Percentiles rank a stretch among this genome's conserved stretches.
These are phyloP conservation scores for Stagonosporopsis tanaceti DNA, from an alignment of 2,329 filamentous ascomycete genomes.

Conservation along the genomic window DNA sequence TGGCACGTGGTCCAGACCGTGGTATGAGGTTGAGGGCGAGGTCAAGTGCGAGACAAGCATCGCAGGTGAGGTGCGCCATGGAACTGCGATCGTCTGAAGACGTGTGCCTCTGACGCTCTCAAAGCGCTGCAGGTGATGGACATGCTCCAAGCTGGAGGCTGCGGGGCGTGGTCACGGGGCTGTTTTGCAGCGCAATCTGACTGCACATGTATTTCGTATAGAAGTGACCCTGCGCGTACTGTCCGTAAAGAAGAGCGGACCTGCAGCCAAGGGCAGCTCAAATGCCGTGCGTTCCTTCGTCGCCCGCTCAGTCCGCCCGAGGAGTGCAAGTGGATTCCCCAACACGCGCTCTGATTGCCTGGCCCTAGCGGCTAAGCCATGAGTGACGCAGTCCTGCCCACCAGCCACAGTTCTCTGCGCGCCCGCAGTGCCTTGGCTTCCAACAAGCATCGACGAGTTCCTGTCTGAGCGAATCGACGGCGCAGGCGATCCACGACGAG, in stretches of 20 bases:
- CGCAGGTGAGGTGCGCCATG: constrained; percentile 4
- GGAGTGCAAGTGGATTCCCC: constrained; percentile 8
- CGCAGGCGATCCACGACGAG: constrained; percentile 19
- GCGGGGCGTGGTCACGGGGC: neutral
- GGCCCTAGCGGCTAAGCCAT: constrained; percentile 29
- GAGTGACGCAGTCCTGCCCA: constrained; percentile 28
- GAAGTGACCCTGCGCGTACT: constrained; percentile 1
- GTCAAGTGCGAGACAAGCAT: constrained; percentile 13
- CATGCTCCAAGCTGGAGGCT: neutral
- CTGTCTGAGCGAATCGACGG: constrained; percentile 21
- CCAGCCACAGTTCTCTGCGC: constrained; percentile 32
- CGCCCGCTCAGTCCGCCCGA: constrained; percentile 11
- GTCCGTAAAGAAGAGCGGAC: constrained; percentile 1
- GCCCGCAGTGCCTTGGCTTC: constrained; percentile 26
- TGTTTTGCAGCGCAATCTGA: constrained; percentile 1
- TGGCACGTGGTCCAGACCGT: constrained; percentile 16
- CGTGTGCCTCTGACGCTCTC: constrained; percentile 1
- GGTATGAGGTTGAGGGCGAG: neutral
- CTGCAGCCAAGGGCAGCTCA: constrained; percentile 15
- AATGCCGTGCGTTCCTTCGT: constrained; percentile 21
- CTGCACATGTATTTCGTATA: neutral
- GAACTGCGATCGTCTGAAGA: constrained; percentile 15
- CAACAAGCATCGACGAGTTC: constrained; percentile 28
- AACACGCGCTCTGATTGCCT: constrained; percentile 19
- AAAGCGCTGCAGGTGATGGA: constrained; percentile 2